A percentile compares a stretch with the other conserved stretches of the same genome.
phyloP scores from a whole-genome alignment of 139 green algal species.

The Picochlorum sp. region DNA sequence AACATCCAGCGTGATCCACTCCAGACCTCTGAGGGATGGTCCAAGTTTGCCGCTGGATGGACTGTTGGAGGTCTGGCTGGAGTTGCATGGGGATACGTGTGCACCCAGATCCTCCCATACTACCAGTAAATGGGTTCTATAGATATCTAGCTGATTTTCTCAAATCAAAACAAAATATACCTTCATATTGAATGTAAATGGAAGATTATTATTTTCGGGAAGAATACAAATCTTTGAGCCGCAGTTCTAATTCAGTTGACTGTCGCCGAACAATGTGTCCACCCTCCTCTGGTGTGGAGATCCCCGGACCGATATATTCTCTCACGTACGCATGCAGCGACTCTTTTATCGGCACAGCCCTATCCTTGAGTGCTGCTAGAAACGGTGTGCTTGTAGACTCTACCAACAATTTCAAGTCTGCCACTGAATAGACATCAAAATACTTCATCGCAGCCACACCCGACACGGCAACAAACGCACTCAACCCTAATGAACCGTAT shows the following conservation, averaged over 20 bases:
- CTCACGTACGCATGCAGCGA: too few species aligned
- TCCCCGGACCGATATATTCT: too few species aligned
- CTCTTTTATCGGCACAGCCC: not conserved
- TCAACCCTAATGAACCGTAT: constrained; percentile 2
- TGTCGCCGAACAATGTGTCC: too few species aligned
- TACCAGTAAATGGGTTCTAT: constrained; percentile 49
- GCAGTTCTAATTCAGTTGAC: too few species aligned
- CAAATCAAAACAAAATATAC: too few species aligned
- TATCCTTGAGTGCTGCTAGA: not conserved
- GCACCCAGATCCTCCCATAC: constrained; percentile 74
- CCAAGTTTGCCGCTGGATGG: constrained; percentile 81
- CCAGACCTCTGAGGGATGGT: constrained; percentile 64
- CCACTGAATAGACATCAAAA: not conserved
- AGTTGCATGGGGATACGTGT: constrained; percentile 81
- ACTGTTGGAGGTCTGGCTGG: constrained; percentile 84
- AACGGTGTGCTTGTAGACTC: not conserved
- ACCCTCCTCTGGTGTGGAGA: too few species aligned
- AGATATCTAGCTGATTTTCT: not conserved
- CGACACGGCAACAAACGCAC: not conserved
- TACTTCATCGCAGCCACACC: not conserved
- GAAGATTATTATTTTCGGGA: too few species aligned
- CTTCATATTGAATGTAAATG: too few species aligned
- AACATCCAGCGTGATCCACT: constrained; percentile 53
- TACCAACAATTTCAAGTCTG: not conserved
- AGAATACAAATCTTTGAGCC: too few species aligned